Conservation (phyloP, 306 rosid genomes). For the Vicia faba region DNA sequence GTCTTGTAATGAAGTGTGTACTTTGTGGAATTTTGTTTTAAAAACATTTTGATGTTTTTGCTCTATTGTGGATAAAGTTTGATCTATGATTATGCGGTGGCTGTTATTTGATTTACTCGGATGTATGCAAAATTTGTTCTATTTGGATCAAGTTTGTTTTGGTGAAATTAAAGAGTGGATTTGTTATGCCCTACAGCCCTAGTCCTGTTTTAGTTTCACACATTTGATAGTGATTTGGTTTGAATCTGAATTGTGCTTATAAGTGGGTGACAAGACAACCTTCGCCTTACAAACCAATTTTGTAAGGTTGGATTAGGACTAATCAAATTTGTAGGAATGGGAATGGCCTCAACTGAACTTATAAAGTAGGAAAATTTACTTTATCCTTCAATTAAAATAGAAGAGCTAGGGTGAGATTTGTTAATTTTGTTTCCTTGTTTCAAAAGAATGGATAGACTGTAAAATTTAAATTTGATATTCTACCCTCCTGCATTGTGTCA, state of each 20-base stretch:
- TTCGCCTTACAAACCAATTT: not conserved
- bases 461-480: conserved; percentile 44
- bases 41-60: not conserved
- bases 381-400: conserved; percentile 19
- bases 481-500: conserved; percentile 55
- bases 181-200: not conserved
- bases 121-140: conserved; percentile 8
- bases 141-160: too few relatives aligned
- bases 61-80: not conserved
- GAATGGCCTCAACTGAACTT: not conserved
- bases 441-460: conserved; percentile 10
- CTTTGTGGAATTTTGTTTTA: conserved; percentile 17
- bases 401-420: conserved; percentile 21
- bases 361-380: conserved; percentile 18
- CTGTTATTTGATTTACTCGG: conserved; percentile 19
- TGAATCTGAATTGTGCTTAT: not conserved
- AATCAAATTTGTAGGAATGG: not conserved
- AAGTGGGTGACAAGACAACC: not conserved
- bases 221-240: not conserved
- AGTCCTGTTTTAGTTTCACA: not conserved
- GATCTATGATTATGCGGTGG: conserved; percentile 14
- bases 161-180: too few relatives aligned
- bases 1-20: not conserved
- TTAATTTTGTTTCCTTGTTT: conserved; percentile 28
- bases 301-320: not conserved